These are phyloP conservation scores for Piper betle DNA, from an alignment of 164 flowering plant species.

Conservation along the genomic window DNA sequence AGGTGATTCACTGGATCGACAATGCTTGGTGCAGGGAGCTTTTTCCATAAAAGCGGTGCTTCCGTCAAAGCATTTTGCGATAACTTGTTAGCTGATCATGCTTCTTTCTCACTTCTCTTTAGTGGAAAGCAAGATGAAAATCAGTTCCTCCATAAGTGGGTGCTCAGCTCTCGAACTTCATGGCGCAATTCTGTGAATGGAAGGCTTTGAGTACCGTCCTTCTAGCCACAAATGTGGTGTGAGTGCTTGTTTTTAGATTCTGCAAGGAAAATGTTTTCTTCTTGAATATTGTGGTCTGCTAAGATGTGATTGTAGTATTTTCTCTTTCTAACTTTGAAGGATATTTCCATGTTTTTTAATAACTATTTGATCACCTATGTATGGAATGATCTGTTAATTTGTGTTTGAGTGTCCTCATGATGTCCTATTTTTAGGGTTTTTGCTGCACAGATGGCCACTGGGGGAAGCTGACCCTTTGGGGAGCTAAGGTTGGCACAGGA, in stretches of 20 bases:
- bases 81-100: constrained; percentile 17
- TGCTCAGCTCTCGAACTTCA: constrained; percentile 18
- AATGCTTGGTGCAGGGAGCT: constrained; percentile 18
- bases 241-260: constrained; percentile 16
- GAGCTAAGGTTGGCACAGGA: constrained; percentile 65
- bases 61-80: constrained; percentile 20
- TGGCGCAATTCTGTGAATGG: constrained; percentile 20
- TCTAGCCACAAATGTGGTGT: constrained; percentile 61
- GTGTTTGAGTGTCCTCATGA: background rate
- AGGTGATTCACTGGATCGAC: constrained; percentile 19
- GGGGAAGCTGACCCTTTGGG: constrained; percentile 57
- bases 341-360: background rate
- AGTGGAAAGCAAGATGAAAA: constrained; percentile 25
- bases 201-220: constrained; percentile 52
- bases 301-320: background rate
- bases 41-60: constrained; percentile 15
- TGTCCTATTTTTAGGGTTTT: constrained; percentile 33
- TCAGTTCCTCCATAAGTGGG: constrained; percentile 11
- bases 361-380: background rate
- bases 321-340: background rate
- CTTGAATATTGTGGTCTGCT: background rate
- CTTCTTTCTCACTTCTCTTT: constrained; percentile 35
- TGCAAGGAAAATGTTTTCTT: background rate
- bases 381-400: background rate
- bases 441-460: constrained; percentile 49